phyloP scores from a whole-genome alignment of 441 rosid species.

The Euphorbia schlechtendalii region DNA sequence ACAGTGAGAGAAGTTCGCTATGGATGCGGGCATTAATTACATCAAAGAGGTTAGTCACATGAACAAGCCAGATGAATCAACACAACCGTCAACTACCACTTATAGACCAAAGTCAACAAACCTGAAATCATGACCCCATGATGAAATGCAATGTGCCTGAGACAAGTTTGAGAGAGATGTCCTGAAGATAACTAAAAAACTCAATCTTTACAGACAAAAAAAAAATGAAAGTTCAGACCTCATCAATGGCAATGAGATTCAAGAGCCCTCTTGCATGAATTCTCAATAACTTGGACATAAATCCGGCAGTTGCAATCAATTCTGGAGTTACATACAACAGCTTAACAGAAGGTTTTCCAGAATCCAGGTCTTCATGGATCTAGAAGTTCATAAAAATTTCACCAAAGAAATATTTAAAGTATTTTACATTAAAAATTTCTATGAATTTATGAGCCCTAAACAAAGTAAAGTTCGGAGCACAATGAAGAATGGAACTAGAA shows the following conservation, averaged over 20 bases:
- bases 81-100: conserved; percentile 6
- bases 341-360: conserved; percentile 73
- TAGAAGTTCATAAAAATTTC: conserved; percentile 24
- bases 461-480: not conserved
- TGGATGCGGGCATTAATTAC: not conserved
- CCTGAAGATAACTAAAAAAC: not conserved
- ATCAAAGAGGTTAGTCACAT: not conserved
- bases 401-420: too few species aligned
- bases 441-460: too few species aligned
- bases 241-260: conserved; percentile 88
- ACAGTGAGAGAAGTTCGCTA: not conserved
- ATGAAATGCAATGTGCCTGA: conserved; percentile 96
- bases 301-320: conserved; percentile 72
- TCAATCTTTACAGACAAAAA: conserved; percentile 1
- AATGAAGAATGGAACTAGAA: not conserved
- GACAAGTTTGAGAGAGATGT: conserved; percentile 23
- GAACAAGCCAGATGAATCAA: not conserved
- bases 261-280: conserved; percentile 73
- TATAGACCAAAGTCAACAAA: conserved; percentile 24
- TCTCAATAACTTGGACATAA: conserved; percentile 70
- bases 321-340: conserved; percentile 93
- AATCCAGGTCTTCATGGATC: conserved; percentile 90
- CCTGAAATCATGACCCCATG: conserved; percentile 99
- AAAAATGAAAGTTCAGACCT: conserved; percentile 36
- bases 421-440: not conserved